A percentile compares a stretch with the other conserved stretches of the same genome.
Evolutionary conservation across 495 filamentous ascomycete genomes (phyloP).

Genomic region (Cudoniella acicularis): DNA sequence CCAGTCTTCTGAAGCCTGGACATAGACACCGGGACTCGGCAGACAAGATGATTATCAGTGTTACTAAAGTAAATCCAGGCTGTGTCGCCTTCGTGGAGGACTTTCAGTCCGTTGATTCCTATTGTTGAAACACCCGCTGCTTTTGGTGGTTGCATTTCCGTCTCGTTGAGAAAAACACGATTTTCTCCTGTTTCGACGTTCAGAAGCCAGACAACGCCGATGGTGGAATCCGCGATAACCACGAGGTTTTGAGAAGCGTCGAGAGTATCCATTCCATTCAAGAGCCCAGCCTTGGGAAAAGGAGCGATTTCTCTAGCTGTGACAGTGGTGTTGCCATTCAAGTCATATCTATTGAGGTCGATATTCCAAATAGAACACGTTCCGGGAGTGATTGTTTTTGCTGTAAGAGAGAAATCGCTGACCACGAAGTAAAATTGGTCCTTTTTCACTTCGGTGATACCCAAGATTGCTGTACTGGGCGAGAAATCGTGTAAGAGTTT

Average conservation of each 20-base stretch:
- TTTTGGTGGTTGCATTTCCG: slow-evolving; percentile 10
- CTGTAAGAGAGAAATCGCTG: slow-evolving; percentile 18
- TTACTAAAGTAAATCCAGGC: slow-evolving; percentile 8
- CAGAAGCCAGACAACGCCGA: slow-evolving; percentile 34
- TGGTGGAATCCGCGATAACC: slow-evolving; percentile 35
- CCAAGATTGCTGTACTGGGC: slow-evolving; percentile 22
- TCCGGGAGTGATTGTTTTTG: not conserved
- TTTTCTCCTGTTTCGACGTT: slow-evolving; percentile 24
- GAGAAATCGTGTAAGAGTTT: slow-evolving; percentile 21
- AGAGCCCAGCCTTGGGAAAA: slow-evolving; percentile 18
- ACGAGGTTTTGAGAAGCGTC: slow-evolving; percentile 19
- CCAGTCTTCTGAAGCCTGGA: not conserved
- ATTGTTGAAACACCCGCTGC: slow-evolving; percentile 12
- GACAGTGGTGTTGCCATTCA: not conserved
- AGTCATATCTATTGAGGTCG: slow-evolving; percentile 1
- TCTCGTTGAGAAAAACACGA: slow-evolving; percentile 21
- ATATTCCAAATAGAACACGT: slow-evolving; percentile 8
- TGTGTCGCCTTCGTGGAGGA: not conserved
- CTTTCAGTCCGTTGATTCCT: slow-evolving; percentile 30
- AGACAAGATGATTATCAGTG: not conserved
- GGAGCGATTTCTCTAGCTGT: not conserved
- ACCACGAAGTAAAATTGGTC: slow-evolving; percentile 29
- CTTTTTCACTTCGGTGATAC: slow-evolving; percentile 29
- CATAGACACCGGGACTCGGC: slow-evolving; percentile 5
- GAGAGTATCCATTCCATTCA: slow-evolving; percentile 36